phyloP scores from a whole-genome alignment of 1,139 yeast genomes.

The Waltiozyma solani region DNA sequence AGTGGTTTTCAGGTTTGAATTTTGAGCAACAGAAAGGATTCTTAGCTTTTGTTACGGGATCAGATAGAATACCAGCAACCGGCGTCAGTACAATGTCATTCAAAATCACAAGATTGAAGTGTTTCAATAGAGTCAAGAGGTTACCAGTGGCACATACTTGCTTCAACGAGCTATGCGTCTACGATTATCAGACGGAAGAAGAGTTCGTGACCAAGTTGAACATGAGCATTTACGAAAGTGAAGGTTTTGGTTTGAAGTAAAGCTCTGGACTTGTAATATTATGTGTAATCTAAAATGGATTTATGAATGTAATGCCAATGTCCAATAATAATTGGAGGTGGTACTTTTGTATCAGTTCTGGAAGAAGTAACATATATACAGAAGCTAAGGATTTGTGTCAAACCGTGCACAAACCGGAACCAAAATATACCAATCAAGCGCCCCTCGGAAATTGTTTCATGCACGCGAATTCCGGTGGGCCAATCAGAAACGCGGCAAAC shows the following conservation, averaged over 20 bases:
- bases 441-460: too few relatives aligned
- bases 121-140: constrained; percentile 35
- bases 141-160: constrained; percentile 90
- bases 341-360: too few relatives aligned
- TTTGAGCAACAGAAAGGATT: constrained; percentile 47
- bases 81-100: constrained; percentile 71
- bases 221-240: constrained; percentile 65
- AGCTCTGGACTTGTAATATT: too few relatives aligned
- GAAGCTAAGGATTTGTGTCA: too few relatives aligned
- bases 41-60: constrained; percentile 75
- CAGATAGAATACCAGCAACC: constrained; percentile 88
- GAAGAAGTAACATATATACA: too few relatives aligned
- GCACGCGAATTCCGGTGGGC: too few relatives aligned
- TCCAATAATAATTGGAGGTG: too few relatives aligned
- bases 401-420: too few relatives aligned
- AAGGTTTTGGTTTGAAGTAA: constrained; percentile 76
- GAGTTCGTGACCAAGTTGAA: constrained; percentile 46
- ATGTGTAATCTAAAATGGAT: too few relatives aligned
- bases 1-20: constrained; percentile 40
- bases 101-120: constrained; percentile 56
- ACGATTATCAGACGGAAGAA: constrained; percentile 46
- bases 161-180: constrained; percentile 78
- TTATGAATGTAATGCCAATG: too few relatives aligned
- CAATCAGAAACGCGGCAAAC: neutral
- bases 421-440: too few relatives aligned